phyloP scores from a whole-genome alignment of 768 basidiomycete species.

The Termitomyces sp. region DNA sequence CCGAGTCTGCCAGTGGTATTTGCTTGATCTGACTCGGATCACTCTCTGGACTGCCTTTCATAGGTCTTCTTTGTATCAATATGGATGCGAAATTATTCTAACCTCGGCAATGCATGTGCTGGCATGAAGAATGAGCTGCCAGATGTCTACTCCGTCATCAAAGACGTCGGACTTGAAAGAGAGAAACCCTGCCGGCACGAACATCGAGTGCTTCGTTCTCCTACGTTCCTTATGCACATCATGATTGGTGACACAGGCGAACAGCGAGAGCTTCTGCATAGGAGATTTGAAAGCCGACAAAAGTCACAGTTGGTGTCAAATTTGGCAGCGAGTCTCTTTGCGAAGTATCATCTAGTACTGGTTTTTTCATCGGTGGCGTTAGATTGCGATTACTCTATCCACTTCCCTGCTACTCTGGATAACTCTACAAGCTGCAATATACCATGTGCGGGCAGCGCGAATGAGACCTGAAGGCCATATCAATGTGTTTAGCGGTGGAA shows the following conservation, averaged over 20 bases:
- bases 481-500: slow-evolving; percentile 7
- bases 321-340: slow-evolving; percentile 7
- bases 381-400: slow-evolving; percentile 10
- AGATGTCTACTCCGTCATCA: background rate
- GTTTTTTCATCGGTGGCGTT: background rate
- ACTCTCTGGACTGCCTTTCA: background rate
- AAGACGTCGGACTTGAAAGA: background rate
- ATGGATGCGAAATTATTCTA: background rate
- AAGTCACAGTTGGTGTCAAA: slow-evolving; percentile 10
- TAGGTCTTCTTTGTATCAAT: background rate
- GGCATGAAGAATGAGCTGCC: slow-evolving; percentile 1
- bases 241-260: background rate
- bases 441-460: slow-evolving; percentile 4
- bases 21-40: slow-evolving; percentile 7
- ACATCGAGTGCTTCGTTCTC: background rate
- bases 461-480: slow-evolving; percentile 6
- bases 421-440: slow-evolving; percentile 5
- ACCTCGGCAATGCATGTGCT: background rate
- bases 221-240: slow-evolving; percentile 5
- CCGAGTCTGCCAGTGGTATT: too few species aligned
- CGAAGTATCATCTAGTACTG: background rate
- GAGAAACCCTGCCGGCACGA: background rate
- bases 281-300: background rate
- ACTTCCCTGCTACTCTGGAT: slow-evolving; percentile 3
- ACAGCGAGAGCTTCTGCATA: background rate